These are phyloP conservation scores for Spergularia marina DNA, from an alignment of 148 eudicot species.

Conservation along the genomic window DNA sequence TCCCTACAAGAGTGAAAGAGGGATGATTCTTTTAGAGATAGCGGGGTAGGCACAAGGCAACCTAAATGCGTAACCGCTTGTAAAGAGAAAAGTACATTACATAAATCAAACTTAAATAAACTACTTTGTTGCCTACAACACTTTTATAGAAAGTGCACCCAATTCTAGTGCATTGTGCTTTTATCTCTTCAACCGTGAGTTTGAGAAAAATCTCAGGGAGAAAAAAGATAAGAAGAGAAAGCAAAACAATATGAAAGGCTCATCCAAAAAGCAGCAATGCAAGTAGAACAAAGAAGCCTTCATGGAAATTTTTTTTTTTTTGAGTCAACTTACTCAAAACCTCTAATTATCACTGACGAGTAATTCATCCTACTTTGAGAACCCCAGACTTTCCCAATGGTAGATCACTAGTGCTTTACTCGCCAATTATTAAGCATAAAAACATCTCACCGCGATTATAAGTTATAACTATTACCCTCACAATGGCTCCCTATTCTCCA, in stretches of 20 bases:
- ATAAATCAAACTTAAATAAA: neutral
- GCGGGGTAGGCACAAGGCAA: constrained; percentile 22
- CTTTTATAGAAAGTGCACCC: neutral
- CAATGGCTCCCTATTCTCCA: too few relatives aligned
- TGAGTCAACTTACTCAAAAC: neutral
- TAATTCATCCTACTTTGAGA: too few relatives aligned
- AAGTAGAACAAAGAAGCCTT: neutral
- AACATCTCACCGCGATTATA: too few relatives aligned
- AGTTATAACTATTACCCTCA: too few relatives aligned
- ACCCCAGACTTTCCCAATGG: too few relatives aligned
- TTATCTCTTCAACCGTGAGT: neutral
- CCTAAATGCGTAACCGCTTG: constrained; percentile 8
- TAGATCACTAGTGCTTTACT: too few relatives aligned
- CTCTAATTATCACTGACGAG: neutral
- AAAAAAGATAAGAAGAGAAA: neutral
- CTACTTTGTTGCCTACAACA: neutral
- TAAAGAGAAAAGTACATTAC: constrained; percentile 13
- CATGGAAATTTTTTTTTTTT: neutral
- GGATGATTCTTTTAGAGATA: constrained; percentile 21
- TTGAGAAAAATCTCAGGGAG: neutral
- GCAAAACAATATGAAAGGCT: neutral
- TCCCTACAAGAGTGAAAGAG: constrained; percentile 55
- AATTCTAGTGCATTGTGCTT: neutral
- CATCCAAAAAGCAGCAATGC: neutral
- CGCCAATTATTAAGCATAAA: too few relatives aligned